Conservation (phyloP, 2,329 filamentous ascomycete genomes). For the Sporothrix curviconia region DNA sequence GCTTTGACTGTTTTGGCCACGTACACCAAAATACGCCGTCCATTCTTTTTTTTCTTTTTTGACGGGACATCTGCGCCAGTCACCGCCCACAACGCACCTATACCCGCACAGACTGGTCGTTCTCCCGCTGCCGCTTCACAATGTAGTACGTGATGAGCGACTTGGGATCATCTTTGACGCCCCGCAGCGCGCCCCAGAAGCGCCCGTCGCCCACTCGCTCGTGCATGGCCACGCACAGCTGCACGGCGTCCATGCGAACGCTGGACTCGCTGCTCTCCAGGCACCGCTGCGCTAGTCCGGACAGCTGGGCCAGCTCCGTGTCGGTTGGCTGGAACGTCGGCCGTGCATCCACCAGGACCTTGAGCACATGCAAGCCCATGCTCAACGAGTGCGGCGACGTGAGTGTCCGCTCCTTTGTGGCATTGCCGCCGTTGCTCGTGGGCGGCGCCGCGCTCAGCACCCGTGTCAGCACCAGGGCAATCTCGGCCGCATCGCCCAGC, state of each 20-base stretch:
- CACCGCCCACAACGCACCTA: not conserved
- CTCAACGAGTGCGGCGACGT: conserved; percentile 44
- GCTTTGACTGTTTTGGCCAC: not conserved
- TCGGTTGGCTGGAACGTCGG: conserved; percentile 44
- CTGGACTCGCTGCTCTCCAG: conserved; percentile 55
- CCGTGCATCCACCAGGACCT: conserved; percentile 47
- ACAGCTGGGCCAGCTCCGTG: conserved; percentile 45
- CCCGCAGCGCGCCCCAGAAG: conserved; percentile 64
- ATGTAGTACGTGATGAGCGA: conserved; percentile 77
- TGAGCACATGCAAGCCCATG: conserved; percentile 59
- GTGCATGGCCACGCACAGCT: conserved; percentile 69
- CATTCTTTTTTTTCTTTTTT: not conserved
- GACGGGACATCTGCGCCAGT: no score
- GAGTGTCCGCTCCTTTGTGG: not conserved
- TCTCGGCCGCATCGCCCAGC: conserved; percentile 57
- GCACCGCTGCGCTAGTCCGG: conserved; percentile 47
- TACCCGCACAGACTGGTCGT: not conserved
- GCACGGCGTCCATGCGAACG: conserved; percentile 68
- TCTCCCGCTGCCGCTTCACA: conserved; percentile 59
- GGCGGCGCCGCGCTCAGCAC: conserved; percentile 40
- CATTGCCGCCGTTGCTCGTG: not conserved
- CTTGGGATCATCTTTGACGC: conserved; percentile 63
- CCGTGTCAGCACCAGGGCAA: conserved; percentile 46
- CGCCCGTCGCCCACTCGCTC: conserved; percentile 49
- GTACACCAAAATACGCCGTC: not conserved